A percentile compares a stretch with the other conserved stretches of the same genome.
These are phyloP conservation scores for Plasmodium gallinaceum DNA, from an alignment of 169 alveolate genomes.

Conservation along the genomic window DNA sequence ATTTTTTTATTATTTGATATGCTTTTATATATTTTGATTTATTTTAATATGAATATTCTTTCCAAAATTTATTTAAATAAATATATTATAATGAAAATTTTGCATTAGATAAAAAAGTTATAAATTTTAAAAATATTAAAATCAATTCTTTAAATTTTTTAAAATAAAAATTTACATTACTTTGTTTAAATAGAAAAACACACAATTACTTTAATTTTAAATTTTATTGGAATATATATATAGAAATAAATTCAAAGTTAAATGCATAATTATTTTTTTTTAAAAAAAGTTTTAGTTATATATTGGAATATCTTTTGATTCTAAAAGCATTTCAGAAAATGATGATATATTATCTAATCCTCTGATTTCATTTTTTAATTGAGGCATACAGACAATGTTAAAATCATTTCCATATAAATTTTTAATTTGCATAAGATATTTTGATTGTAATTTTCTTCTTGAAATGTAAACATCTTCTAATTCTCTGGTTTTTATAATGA, in stretches of 20 bases:
- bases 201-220: too few species aligned
- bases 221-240: too few species aligned
- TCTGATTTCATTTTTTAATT: constrained; percentile 93
- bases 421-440: constrained; percentile 94
- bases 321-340: constrained; percentile 81
- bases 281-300: not conserved
- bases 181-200: too few species aligned
- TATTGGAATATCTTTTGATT: constrained; percentile 82
- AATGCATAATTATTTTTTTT: too few species aligned
- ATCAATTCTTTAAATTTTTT: too few species aligned
- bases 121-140: too few species aligned
- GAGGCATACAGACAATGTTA: constrained; percentile 93
- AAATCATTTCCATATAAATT: constrained; percentile 96
- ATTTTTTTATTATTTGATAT: not conserved
- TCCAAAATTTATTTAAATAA: too few species aligned
- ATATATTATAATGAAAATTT: too few species aligned
- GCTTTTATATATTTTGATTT: constrained; percentile 6
- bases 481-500: constrained; percentile 77
- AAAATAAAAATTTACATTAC: too few species aligned
- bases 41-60: too few species aligned
- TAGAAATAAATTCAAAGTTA: too few species aligned
- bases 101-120: too few species aligned
- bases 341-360: constrained; percentile 81
- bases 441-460: constrained; percentile 94
- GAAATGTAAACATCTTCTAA: constrained; percentile 80